Conservation (phyloP, 2,329 filamentous ascomycete species). For the Aaosphaeria pasadenensis region DNA sequence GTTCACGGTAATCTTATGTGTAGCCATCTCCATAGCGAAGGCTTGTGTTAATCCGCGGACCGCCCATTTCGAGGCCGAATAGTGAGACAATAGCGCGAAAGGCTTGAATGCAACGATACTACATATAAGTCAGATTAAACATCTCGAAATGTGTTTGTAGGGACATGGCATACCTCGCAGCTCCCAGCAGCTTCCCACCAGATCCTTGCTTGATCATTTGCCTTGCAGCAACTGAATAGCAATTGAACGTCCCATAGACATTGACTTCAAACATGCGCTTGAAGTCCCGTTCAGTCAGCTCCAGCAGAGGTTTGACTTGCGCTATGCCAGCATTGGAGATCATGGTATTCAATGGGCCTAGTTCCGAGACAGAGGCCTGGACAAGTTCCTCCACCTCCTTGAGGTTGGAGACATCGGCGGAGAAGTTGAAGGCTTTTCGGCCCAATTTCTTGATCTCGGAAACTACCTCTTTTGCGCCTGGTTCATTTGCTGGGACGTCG, state of each 20-base stretch:
- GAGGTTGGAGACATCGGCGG: conserved; percentile 61
- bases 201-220: conserved; percentile 62
- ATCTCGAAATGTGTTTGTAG: background rate
- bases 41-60: conserved; percentile 65
- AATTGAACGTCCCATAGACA: conserved; percentile 63
- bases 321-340: conserved; percentile 63
- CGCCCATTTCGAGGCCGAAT: conserved; percentile 64
- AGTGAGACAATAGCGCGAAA: conserved; percentile 58
- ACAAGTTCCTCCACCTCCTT: conserved; percentile 54
- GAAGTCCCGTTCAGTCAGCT: conserved; percentile 57
- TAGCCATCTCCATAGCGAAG: conserved; percentile 64
- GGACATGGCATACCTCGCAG: conserved; percentile 36
- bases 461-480: conserved; percentile 52
- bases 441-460: conserved; percentile 53
- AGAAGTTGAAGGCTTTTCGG: conserved; percentile 52
- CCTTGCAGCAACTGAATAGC: conserved; percentile 60
- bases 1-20: conserved; percentile 64
- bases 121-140: background rate
- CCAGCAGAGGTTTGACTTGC: conserved; percentile 55
- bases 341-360: conserved; percentile 54
- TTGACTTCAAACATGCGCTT: conserved; percentile 62
- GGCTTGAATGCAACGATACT: conserved; percentile 59
- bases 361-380: conserved; percentile 47
- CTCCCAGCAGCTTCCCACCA: conserved; percentile 51
- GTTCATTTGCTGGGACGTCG: conserved; percentile 54